Evolutionary conservation across 805 yeast genomes (phyloP).

Genomic region (Sugiyamaella boreocaroliniensis): DNA sequence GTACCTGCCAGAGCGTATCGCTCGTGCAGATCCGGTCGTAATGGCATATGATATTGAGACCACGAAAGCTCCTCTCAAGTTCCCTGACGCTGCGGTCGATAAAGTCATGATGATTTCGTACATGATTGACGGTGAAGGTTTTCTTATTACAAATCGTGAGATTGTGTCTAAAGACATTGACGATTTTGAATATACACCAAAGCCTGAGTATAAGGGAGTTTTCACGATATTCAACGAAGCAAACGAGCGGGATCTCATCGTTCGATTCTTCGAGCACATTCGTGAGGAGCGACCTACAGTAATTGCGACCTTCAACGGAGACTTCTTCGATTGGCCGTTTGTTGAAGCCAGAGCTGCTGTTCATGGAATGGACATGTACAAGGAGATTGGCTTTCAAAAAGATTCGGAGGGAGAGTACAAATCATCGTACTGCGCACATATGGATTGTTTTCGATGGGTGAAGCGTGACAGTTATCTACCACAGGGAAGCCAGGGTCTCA

Average conservation of each 20-base stretch:
- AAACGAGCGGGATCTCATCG: constrained; percentile 68
- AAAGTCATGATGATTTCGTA: constrained; percentile 98
- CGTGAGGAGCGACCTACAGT: constrained; percentile 87
- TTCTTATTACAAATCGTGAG: constrained; percentile 85
- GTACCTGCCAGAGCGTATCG: constrained; percentile 67
- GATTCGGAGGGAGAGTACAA: constrained; percentile 90
- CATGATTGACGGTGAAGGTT: constrained; percentile 98
- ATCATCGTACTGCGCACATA: constrained; percentile 85
- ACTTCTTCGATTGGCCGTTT: constrained; percentile 98
- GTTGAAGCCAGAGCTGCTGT: constrained; percentile 80
- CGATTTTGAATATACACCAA: constrained; percentile 96
- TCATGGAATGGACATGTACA: constrained; percentile 82
- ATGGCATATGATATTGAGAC: constrained; percentile 97
- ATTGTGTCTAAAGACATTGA: constrained; percentile 91
- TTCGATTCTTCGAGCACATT: constrained; percentile 82
- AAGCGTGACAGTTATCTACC: constrained; percentile 95
- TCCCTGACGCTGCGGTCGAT: constrained; percentile 86
- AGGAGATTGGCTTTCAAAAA: constrained; percentile 88
- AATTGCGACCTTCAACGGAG: constrained; percentile 98
- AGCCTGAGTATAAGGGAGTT: constrained; percentile 87
- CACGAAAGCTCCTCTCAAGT: constrained; percentile 90
- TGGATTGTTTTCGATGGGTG: constrained; percentile 98
- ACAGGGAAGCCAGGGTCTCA: constrained; percentile 97
- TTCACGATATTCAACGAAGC: constrained; percentile 87
- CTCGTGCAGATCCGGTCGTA: constrained; percentile 96